Evolutionary conservation across 106 monocot species (phyloP).

Genomic region (Dactylorhiza incarnata): DNA sequence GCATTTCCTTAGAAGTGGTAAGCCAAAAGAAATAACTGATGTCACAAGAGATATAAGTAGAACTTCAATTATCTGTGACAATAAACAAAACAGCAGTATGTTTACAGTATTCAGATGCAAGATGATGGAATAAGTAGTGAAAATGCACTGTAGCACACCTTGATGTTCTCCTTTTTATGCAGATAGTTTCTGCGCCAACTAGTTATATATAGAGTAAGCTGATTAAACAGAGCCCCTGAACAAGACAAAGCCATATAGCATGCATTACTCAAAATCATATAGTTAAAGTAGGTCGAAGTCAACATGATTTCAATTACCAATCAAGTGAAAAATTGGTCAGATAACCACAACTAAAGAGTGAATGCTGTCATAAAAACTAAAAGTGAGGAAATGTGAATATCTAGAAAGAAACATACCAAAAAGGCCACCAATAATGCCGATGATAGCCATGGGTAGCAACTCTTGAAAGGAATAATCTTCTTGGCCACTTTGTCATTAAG

Average conservation of each 20-base stretch:
- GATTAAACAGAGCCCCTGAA: slow-evolving; percentile 94
- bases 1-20: slow-evolving; percentile 89
- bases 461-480: slow-evolving; percentile 98
- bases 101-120: slow-evolving; percentile 3
- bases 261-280: background rate
- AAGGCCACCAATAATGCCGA: slow-evolving; percentile 94
- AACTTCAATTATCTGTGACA: slow-evolving; percentile 76
- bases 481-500: slow-evolving; percentile 56
- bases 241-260: background rate
- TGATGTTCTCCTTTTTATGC: slow-evolving; percentile 85
- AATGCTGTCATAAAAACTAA: background rate
- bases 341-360: background rate
- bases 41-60: slow-evolving; percentile 84
- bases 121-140: background rate
- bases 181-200: slow-evolving; percentile 80
- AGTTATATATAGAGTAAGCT: slow-evolving; percentile 90
- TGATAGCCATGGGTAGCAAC: slow-evolving; percentile 90
- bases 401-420: slow-evolving; percentile 46
- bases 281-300: background rate
- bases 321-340: background rate
- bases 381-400: background rate
- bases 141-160: slow-evolving; percentile 37
- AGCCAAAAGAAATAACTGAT: slow-evolving; percentile 82
- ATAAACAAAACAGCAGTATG: slow-evolving; percentile 2
- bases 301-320: background rate